phyloP scores from a whole-genome alignment of 1,284 basidiomycete species.

The Cystobasidium sp. region DNA sequence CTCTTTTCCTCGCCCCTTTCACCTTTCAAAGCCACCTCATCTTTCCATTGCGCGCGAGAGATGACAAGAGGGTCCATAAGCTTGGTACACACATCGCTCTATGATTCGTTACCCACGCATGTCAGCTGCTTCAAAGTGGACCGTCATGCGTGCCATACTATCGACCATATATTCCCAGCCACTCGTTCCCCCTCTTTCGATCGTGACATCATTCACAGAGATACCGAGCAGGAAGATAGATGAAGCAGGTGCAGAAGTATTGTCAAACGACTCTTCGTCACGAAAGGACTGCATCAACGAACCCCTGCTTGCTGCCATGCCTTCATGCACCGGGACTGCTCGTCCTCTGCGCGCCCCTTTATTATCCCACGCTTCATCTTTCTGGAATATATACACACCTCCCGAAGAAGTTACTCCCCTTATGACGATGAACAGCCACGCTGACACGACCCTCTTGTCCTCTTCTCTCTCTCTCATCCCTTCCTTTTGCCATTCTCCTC shows the following conservation, averaged over 20 bases:
- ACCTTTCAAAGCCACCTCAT: not conserved
- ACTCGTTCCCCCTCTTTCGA: conserved; percentile 47
- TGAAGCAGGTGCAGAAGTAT: no score
- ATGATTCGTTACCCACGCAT: not conserved
- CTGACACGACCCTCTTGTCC: conserved; percentile 43
- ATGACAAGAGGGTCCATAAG: conserved; percentile 1
- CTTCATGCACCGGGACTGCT: no score
- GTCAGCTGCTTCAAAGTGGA: not conserved
- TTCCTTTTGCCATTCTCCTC: conserved; percentile 26
- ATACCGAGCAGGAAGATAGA: no score
- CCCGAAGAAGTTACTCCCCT: not conserved
- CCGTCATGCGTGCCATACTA: conserved; percentile 43
- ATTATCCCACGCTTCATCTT: no score
- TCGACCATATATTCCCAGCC: not conserved
- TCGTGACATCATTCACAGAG: conserved; percentile 56
- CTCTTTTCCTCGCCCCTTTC: conserved; percentile 33
- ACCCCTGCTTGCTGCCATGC: no score
- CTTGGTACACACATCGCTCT: not conserved
- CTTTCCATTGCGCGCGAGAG: not conserved
- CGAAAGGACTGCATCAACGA: no score
- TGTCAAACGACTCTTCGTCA: no score
- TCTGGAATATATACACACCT: conserved; percentile 11
- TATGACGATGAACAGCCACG: conserved; percentile 19
- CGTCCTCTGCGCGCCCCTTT: no score
- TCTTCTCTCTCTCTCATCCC: conserved; percentile 13